These are phyloP conservation scores for Candida qinlingensis DNA, from an alignment of 805 yeast genomes.

Conservation along the genomic window DNA sequence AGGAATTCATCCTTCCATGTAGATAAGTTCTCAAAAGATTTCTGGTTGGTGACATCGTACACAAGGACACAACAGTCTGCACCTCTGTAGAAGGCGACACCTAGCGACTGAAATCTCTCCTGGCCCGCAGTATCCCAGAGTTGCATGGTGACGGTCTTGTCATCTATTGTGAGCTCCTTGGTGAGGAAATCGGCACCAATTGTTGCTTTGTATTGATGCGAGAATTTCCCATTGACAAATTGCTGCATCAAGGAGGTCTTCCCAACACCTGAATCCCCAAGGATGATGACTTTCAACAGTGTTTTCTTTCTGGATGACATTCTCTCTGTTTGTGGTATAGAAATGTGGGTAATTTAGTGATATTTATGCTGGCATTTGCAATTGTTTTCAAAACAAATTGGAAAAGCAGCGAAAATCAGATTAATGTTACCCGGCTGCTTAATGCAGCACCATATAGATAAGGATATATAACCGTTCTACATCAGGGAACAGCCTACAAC, in stretches of 20 bases:
- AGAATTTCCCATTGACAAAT: slow-evolving; percentile 89
- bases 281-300: slow-evolving; percentile 77
- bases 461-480: too few relatives aligned
- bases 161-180: slow-evolving; percentile 83
- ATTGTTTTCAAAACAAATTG: too few relatives aligned
- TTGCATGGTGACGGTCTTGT: slow-evolving; percentile 49
- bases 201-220: slow-evolving; percentile 95
- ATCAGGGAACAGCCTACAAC: too few relatives aligned
- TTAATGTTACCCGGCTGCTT: too few relatives aligned
- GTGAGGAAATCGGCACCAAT: slow-evolving; percentile 97
- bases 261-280: slow-evolving; percentile 98
- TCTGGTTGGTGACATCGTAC: slow-evolving; percentile 91
- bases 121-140: slow-evolving; percentile 99
- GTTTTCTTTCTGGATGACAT: slow-evolving; percentile 59
- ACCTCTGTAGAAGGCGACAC: slow-evolving; percentile 96
- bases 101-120: slow-evolving; percentile 93
- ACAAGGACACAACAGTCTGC: slow-evolving; percentile 97
- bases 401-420: too few relatives aligned
- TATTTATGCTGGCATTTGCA: too few relatives aligned
- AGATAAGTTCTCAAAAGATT: slow-evolving; percentile 83
- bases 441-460: too few relatives aligned
- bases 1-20: slow-evolving; percentile 95
- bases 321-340: not conserved
- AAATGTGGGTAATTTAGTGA: not conserved
- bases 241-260: slow-evolving; percentile 97